Percentiles rank a stretch among this genome's conserved stretches.
These are phyloP conservation scores for Plantago elongata DNA, from an alignment of 257 asterid genomes.

Conservation along the genomic window DNA sequence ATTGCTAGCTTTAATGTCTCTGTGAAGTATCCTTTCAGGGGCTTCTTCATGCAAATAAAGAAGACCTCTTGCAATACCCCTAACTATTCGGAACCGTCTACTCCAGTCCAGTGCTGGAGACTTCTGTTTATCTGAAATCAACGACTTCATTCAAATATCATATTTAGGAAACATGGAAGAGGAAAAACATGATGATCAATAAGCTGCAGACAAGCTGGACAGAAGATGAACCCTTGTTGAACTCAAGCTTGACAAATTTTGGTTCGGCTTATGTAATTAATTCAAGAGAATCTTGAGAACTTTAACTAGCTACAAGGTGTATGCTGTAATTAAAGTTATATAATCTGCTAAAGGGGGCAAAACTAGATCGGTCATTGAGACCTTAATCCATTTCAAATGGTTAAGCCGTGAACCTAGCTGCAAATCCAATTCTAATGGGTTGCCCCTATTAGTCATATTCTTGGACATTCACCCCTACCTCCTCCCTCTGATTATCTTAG, in stretches of 20 bases:
- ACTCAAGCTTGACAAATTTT: neutral
- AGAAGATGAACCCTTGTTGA: neutral
- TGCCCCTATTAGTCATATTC: no score
- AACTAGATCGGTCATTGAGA: no score
- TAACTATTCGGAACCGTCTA: constrained; percentile 45
- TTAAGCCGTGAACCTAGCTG: no score
- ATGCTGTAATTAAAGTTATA: neutral
- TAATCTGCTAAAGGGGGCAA: neutral
- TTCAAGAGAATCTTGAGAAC: neutral
- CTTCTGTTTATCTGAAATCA: constrained; percentile 48
- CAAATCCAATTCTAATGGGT: no score
- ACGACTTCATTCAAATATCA: constrained; percentile 15
- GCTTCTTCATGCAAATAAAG: constrained; percentile 86
- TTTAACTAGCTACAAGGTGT: neutral
- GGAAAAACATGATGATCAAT: neutral
- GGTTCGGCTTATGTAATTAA: neutral
- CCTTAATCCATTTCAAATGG: no score
- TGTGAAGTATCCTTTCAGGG: constrained; percentile 74
- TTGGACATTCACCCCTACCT: no score
- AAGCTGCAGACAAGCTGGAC: neutral
- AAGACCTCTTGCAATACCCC: constrained; percentile 76
- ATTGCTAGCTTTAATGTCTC: constrained; percentile 90
- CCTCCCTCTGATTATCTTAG: no score
- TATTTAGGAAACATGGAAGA: neutral
- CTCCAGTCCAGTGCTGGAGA: constrained; percentile 57